Evolutionary conservation across 1,139 yeast genomes (phyloP), one percentile per base, ranked within the genome.

Genomic region (Suhomyces ambrosiae): DNA sequence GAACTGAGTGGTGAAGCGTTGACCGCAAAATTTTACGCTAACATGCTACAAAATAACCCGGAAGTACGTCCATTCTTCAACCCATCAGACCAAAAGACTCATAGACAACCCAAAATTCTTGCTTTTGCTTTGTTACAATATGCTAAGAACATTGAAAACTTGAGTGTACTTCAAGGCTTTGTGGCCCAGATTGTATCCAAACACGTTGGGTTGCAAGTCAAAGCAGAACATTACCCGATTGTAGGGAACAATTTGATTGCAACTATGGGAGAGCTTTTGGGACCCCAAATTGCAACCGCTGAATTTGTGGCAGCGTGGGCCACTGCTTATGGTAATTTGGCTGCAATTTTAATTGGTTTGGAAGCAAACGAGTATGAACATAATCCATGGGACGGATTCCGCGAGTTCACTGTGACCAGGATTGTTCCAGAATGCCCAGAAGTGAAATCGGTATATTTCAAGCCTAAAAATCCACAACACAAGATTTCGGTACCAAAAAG

Each of bases 271-370:
- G 72, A 73, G 41, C 70, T 79, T 32, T 62, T 82, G 28, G 88
- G 88, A 8, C 65, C 64, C 23, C 74, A 69, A 23, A 67, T 69
- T 18, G 86, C 86, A 15, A 78, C 79, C 15, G 69, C 68, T 2
- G 79, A 70, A 27, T 77, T 83, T 42, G 53, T 81, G 35, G 68
- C 61, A 23, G 86, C 87, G n/a, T 82, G 88, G 87, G 66, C 68
- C 17, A 72, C 65, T 32, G 88, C 89, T 2, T 83, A 82, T 56
- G 76, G 74, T 27, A 79, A 76, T 44, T 68, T 83, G 45, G 89
- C 89, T 3, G 71, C 77, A 43, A 56, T 79, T 11, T 68, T 83
- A 47, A 83, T 83, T 50, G 63, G 68, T 33, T 73, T 76, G 21
- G 90, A 83, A 58, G 63, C 61, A 38, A 60, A 60, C 6, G 57